Evolutionary conservation across 73 alveolate species (phyloP).

Genomic region (Effrenium voratum): DNA sequence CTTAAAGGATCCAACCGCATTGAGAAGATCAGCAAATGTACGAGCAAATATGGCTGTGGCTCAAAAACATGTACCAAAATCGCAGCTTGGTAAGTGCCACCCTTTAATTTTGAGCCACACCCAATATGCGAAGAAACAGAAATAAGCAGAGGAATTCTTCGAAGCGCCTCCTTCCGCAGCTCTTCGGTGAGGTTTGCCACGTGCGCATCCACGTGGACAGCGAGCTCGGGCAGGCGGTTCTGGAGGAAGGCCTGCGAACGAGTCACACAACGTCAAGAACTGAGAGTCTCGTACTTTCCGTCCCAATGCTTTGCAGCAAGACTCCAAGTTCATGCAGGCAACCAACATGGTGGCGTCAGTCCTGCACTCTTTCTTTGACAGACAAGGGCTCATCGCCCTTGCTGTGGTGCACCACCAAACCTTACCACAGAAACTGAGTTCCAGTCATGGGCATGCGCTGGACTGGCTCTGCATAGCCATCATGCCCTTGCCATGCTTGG

Average conservation of each 20-base stretch:
- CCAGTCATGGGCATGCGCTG: background rate
- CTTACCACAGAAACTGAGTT: background rate
- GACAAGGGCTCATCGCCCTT: constrained; percentile 85
- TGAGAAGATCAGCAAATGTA: too few relatives aligned
- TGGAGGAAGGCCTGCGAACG: constrained; percentile 82
- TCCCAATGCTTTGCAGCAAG: too few relatives aligned
- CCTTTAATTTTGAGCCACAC: too few relatives aligned
- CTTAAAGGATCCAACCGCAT: too few relatives aligned
- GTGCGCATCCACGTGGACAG: constrained; percentile 60
- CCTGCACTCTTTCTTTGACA: constrained; percentile 80
- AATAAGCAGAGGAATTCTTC: too few relatives aligned
- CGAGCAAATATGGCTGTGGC: too few relatives aligned
- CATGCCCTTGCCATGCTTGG: background rate
- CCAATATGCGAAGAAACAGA: too few relatives aligned
- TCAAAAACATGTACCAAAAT: too few relatives aligned
- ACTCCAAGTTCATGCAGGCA: too few relatives aligned
- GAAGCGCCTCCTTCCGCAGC: constrained; percentile 81
- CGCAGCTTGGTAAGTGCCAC: too few relatives aligned
- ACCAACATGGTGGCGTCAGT: background rate
- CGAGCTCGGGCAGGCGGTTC: constrained; percentile 87
- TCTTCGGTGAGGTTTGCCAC: constrained; percentile 80
- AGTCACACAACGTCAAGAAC: too few relatives aligned
- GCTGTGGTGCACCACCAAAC: constrained; percentile 84
- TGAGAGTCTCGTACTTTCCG: too few relatives aligned
- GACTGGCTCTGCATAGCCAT: background rate